phyloP scores from a whole-genome alignment of 2,329 filamentous ascomycete species.

The Rutstroemia sp. region DNA sequence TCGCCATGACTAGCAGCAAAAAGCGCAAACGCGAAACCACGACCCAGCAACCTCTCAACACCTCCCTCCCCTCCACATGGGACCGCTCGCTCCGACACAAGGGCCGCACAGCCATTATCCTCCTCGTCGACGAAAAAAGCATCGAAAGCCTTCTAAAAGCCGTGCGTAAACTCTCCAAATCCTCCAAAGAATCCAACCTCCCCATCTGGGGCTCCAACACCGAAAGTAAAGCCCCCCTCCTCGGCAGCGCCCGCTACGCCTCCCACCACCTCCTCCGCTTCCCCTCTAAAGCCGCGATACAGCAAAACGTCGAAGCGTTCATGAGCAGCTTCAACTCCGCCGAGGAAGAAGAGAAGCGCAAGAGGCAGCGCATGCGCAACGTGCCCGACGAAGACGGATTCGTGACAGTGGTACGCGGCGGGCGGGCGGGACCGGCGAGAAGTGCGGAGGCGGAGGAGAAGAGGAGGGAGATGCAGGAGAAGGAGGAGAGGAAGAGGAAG shows the following conservation, averaged over 20 bases:
- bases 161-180: slow-evolving; percentile 52
- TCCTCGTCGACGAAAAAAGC: slow-evolving; percentile 77
- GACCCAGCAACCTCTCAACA: slow-evolving; percentile 49
- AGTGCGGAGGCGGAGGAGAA: slow-evolving; percentile 62
- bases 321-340: slow-evolving; percentile 73
- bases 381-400: slow-evolving; percentile 94
- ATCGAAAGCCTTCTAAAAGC: slow-evolving; percentile 72
- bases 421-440: slow-evolving; percentile 64
- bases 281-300: slow-evolving; percentile 58
- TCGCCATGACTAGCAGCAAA: slow-evolving; percentile 30
- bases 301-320: slow-evolving; percentile 73
- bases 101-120: slow-evolving; percentile 71
- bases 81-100: slow-evolving; percentile 61
- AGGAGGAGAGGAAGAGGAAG: slow-evolving; percentile 53
- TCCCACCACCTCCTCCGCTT: slow-evolving; percentile 65
- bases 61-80: slow-evolving; percentile 70
- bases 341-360: slow-evolving; percentile 56
- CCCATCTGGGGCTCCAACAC: slow-evolving; percentile 64
- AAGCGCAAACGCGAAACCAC: slow-evolving; percentile 41
- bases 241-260: slow-evolving; percentile 46
- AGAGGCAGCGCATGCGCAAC: slow-evolving; percentile 58
- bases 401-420: slow-evolving; percentile 79
- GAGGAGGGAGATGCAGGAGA: slow-evolving; percentile 52
- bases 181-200: slow-evolving; percentile 46
- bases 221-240: slow-evolving; percentile 42